phyloP scores from a whole-genome alignment of 148 eudicot species.

The Cornus suecica region DNA sequence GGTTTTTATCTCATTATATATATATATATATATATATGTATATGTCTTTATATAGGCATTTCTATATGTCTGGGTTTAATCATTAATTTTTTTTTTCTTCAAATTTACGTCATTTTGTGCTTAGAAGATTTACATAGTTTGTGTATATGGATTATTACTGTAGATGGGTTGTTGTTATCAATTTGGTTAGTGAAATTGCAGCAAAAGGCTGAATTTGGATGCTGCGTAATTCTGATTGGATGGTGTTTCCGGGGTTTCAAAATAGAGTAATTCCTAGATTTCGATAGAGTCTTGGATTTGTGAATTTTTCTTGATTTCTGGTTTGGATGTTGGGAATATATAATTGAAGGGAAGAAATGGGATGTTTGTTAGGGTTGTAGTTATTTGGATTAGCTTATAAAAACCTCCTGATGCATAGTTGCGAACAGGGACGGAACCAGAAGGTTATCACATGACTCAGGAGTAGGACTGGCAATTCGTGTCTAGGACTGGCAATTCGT shows the following conservation, averaged over 20 bases:
- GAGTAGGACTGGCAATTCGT: too few species aligned
- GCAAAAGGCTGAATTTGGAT: background rate
- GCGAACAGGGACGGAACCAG: too few species aligned
- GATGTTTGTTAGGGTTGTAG: background rate
- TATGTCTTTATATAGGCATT: background rate
- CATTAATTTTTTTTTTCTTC: too few species aligned
- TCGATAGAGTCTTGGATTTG: background rate
- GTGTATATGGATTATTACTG: background rate
- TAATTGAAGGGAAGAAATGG: background rate
- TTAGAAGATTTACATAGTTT: background rate
- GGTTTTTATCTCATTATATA: constrained; percentile 28
- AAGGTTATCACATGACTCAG: too few species aligned
- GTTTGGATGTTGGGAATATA: background rate
- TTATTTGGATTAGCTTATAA: background rate
- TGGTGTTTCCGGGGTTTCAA: background rate
- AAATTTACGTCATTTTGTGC: background rate
- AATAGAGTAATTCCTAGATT: background rate
- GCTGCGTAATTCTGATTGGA: background rate
- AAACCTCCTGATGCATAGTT: too few species aligned
- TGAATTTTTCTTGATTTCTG: too few species aligned
- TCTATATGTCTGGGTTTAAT: background rate
- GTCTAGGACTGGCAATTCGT: too few species aligned
- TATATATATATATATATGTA: background rate
- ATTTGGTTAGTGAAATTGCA: background rate
- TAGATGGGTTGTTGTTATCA: background rate